Evolutionary conservation across 208 protist species (phyloP).

Genomic region (Novymonas esmeraldas): DNA sequence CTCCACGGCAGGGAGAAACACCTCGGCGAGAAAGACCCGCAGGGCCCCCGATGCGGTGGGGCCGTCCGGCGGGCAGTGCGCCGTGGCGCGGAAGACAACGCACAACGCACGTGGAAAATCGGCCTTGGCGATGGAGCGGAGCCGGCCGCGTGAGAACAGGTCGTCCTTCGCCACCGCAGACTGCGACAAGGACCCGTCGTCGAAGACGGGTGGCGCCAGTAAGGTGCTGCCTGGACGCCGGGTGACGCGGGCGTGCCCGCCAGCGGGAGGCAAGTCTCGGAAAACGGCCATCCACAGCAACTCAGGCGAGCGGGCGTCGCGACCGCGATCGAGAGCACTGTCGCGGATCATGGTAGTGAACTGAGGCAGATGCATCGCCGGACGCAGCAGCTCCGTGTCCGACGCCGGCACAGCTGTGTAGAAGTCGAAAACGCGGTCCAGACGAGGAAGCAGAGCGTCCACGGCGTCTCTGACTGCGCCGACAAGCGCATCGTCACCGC

Average conservation of each 20-base stretch:
- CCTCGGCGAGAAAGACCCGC: constrained; percentile 15
- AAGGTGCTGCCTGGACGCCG: constrained; percentile 12
- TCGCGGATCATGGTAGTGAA: constrained; percentile 63
- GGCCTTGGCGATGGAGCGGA: constrained; percentile 7
- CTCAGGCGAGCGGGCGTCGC: constrained; percentile 42
- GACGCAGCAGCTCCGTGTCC: constrained; percentile 37
- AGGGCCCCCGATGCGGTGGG: not conserved
- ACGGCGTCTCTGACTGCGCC: not conserved
- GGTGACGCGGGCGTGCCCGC: not conserved
- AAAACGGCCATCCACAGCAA: constrained; percentile 71
- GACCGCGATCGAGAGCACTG: constrained; percentile 30
- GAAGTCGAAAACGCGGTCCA: constrained; percentile 57
- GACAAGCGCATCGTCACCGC: not conserved
- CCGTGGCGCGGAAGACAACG: constrained; percentile 1
- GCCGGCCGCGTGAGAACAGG: constrained; percentile 40
- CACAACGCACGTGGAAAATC: constrained; percentile 23
- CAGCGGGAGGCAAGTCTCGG: constrained; percentile 26
- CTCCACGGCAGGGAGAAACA: constrained; percentile 30
- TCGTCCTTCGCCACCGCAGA: constrained; percentile 7
- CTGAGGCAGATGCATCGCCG: constrained; percentile 47
- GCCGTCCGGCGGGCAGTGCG: not conserved
- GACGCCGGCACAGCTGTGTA: constrained; percentile 39
- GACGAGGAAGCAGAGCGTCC: constrained; percentile 27
- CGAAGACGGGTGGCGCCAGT: constrained; percentile 12
- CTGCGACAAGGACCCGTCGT: not conserved